Base-by-base conservation (phyloP, 2,329 filamentous ascomycete genomes). In the Colletotrichum coccodes region DNA sequence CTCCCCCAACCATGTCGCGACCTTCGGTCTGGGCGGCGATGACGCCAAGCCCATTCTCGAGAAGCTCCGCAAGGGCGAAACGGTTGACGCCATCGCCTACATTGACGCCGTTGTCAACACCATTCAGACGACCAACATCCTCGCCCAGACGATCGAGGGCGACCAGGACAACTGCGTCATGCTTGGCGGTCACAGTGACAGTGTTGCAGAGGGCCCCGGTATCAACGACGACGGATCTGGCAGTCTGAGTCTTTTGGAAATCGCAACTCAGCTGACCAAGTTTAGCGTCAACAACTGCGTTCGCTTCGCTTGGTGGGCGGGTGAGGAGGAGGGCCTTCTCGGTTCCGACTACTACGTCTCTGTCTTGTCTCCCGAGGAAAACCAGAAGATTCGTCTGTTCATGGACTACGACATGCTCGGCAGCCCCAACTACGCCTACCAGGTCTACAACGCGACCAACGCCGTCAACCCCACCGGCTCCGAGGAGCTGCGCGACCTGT, bases 151-250 rank as follows among this genome's bases (percentile, higher is more conserved):
- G 0, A 80, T 78, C 0, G 82, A 79, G 14, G 88, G 90, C 9
- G 89, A 91, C 75, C 81, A 80, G 2, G 81, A 90, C 38, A 90
- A 91, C 79, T 90, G 88, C 73, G 87, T 91, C 52, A 89, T 90
- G 86, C 82, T 91, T 0, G 89, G 90, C 21, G 90, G 84, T 2
- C 90, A 92, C 80, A 89, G 85, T 38, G 89, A 91, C 76, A 88
- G 86, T 70, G 90, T 91, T 18, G 75, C 82, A 0, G 89, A 87
- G 59, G 90, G 90, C 1, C 89, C 90, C 0, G 92, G 92, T 23
- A 94, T 94, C 84, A 94, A 94, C 77, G 92, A 94, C 73, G 91
- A 94, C 74, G 92, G 92, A 53, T 91, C 90, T 3, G 92, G 92
- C 63, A 89, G 86, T 38, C 74, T 89, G 62, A 86, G 87, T 0